phyloP scores from a whole-genome alignment of 192 early-diverging fungal genomes.

The Coemansia sp. region DNA sequence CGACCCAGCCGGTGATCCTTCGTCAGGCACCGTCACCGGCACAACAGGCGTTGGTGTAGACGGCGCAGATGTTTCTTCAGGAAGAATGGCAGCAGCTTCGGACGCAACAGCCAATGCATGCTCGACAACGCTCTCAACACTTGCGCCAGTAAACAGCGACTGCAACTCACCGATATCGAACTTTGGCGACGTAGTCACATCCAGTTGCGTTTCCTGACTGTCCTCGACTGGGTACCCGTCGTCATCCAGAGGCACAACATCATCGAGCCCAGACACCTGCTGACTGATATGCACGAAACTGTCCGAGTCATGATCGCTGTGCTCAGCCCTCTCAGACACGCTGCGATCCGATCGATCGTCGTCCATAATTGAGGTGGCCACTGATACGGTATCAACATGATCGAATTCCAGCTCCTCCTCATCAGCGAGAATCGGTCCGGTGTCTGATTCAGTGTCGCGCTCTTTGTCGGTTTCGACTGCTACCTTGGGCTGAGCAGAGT shows the following conservation, averaged over 20 bases:
- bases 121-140: constrained; percentile 7
- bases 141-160: neutral
- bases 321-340: neutral
- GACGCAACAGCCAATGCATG: neutral
- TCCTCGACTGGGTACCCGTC: neutral
- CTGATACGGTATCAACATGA: neutral
- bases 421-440: neutral
- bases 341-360: constrained; percentile 4
- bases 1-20: constrained; percentile 8
- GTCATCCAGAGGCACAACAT: constrained; percentile 4
- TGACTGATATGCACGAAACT: constrained; percentile 48
- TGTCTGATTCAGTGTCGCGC: no score
- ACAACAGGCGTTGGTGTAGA: neutral
- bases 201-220: no score
- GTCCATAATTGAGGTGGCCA: constrained; percentile 1
- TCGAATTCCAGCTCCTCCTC: neutral
- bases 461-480: neutral
- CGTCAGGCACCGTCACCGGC: neutral
- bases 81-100: neutral
- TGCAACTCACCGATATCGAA: constrained; percentile 7
- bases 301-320: constrained; percentile 36
- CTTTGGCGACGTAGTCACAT: neutral
- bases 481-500: neutral
- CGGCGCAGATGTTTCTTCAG: neutral
- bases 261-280: constrained; percentile 15